A percentile compares a stretch with the other conserved stretches of the same genome.
Evolutionary conservation across 108 stramenopile species (phyloP).

Genomic region (Cylindrotheca closterium): DNA sequence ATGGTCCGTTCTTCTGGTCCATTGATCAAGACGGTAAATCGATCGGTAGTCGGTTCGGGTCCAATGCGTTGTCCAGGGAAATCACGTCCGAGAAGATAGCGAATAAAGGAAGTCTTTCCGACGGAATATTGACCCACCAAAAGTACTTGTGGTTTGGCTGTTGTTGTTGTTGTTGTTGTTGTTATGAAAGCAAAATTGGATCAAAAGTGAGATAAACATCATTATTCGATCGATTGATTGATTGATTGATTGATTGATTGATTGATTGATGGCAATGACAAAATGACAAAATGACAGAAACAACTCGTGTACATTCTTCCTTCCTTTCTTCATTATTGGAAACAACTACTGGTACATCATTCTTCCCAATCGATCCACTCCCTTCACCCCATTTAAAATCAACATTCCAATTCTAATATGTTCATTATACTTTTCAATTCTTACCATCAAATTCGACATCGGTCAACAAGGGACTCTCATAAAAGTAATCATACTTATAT

Average conservation of each 20-base stretch:
- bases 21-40: slow-evolving; percentile 95
- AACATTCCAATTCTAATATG: background rate
- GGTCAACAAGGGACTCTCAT: slow-evolving; percentile 76
- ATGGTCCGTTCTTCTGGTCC: slow-evolving; percentile 95
- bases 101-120: slow-evolving; percentile 88
- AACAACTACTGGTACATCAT: too few relatives aligned
- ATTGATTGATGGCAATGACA: too few relatives aligned
- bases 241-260: background rate
- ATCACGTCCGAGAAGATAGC: slow-evolving; percentile 84
- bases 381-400: background rate
- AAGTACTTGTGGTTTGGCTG: slow-evolving; percentile 96
- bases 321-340: too few relatives aligned
- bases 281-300: background rate
- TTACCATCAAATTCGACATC: slow-evolving; percentile 88
- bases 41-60: slow-evolving; percentile 98
- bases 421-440: slow-evolving; percentile 1
- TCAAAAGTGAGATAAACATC: background rate
- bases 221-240: background rate
- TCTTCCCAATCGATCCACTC: background rate
- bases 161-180: too few relatives aligned
- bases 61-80: slow-evolving; percentile 94
- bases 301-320: too few relatives aligned
- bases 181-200: background rate
- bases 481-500: slow-evolving; percentile 85
- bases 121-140: slow-evolving; percentile 97